A percentile compares a stretch with the other conserved stretches of the same genome.
Conservation (phyloP, 1,139 yeast genomes). For the Arxiozyma telluris region DNA sequence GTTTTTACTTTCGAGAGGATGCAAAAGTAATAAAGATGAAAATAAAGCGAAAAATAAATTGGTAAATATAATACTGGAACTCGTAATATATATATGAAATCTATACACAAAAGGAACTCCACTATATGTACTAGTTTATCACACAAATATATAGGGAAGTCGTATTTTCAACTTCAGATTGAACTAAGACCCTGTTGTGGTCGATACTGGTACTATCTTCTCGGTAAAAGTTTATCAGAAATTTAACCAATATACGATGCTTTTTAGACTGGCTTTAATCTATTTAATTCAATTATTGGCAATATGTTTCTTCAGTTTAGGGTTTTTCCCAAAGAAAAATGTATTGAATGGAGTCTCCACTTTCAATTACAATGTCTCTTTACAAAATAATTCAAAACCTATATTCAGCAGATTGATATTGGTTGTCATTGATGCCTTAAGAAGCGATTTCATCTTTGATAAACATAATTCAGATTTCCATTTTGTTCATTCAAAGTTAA, state of each 20-base stretch:
- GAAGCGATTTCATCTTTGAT: constrained; percentile 79
- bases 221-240: too few relatives aligned
- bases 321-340: constrained; percentile 85
- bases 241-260: not conserved
- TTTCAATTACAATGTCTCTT: constrained; percentile 15
- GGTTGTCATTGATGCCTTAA: constrained; percentile 87
- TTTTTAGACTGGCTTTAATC: not conserved
- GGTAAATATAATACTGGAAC: too few relatives aligned
- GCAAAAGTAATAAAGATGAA: too few relatives aligned
- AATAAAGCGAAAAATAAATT: too few relatives aligned
- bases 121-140: too few relatives aligned
- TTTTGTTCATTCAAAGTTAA: constrained; percentile 58
- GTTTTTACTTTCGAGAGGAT: too few relatives aligned
- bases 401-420: constrained; percentile 62
- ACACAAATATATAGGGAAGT: too few relatives aligned
- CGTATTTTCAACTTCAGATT: too few relatives aligned
- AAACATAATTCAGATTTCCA: constrained; percentile 48
- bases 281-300: constrained; percentile 39
- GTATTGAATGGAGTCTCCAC: constrained; percentile 47
- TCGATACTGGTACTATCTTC: too few relatives aligned
- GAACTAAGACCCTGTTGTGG: too few relatives aligned
- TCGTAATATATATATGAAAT: too few relatives aligned
- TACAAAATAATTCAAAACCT: constrained; percentile 30
- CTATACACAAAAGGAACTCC: too few relatives aligned
- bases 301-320: constrained; percentile 55